phyloP scores from a whole-genome alignment of 73 alveolate species.

The Strombidium stylifer region DNA sequence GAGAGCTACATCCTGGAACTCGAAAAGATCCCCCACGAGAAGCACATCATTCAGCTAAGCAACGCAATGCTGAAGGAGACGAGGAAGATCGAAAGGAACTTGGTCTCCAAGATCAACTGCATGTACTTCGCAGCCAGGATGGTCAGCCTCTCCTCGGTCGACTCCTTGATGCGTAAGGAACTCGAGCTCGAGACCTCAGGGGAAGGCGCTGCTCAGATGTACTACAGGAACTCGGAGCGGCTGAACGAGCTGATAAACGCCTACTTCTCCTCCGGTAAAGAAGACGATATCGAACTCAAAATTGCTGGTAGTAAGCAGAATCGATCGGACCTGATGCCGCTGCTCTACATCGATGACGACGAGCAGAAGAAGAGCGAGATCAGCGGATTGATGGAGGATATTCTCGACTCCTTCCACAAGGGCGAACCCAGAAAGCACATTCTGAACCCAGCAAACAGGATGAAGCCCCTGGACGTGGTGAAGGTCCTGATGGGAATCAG shows the following conservation, averaged over 20 bases:
- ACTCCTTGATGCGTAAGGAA: slow-evolving; percentile 24
- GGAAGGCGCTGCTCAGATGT: background rate
- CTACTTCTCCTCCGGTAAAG: slow-evolving; percentile 32
- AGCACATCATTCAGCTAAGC: slow-evolving; percentile 7
- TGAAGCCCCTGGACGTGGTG: slow-evolving; percentile 38
- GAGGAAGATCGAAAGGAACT: slow-evolving; percentile 37
- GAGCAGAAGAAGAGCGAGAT: slow-evolving; percentile 13
- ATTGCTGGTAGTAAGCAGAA: slow-evolving; percentile 50
- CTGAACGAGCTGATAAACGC: slow-evolving; percentile 47
- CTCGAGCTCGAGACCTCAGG: background rate
- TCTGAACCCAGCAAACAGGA: background rate
- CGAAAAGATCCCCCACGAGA: slow-evolving; percentile 25
- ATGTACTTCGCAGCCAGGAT: slow-evolving; percentile 60
- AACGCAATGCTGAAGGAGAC: slow-evolving; percentile 39
- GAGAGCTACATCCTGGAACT: slow-evolving; percentile 38
- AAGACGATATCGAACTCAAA: slow-evolving; percentile 39
- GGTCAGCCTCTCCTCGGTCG: slow-evolving; percentile 32
- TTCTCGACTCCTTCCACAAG: slow-evolving; percentile 10
- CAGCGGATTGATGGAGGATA: background rate
- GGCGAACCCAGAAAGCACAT: background rate
- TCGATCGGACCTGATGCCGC: slow-evolving; percentile 30
- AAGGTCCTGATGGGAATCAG: slow-evolving; percentile 55
- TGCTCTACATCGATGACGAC: slow-evolving; percentile 4
- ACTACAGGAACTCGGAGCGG: slow-evolving; percentile 22
- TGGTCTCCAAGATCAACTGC: slow-evolving; percentile 49